These are phyloP conservation scores for Silene coronaria DNA, from an alignment of 179 eudicot genomes.

Conservation along the genomic window DNA sequence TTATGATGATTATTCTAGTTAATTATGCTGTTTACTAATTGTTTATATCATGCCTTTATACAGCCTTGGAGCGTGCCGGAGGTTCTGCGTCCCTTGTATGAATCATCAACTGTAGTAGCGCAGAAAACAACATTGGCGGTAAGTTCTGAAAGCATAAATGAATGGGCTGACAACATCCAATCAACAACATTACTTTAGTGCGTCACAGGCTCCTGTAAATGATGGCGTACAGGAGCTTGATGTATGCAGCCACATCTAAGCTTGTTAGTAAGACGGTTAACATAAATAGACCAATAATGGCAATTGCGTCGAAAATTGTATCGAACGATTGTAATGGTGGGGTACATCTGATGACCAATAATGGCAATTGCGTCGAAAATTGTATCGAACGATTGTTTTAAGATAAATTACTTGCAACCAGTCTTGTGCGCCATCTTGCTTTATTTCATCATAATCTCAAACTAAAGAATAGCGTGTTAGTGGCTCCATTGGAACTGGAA, in stretches of 20 bases:
- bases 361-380: neutral
- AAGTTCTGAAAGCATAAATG: slow-evolving; percentile 6
- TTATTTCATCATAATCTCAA: neutral
- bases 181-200: neutral
- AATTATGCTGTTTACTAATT: neutral
- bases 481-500: neutral
- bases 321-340: neutral
- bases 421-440: neutral
- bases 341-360: neutral
- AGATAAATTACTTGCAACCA: neutral
- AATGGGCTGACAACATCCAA: neutral
- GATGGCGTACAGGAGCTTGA: neutral
- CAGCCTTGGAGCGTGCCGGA: slow-evolving; percentile 96
- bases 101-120: slow-evolving; percentile 73
- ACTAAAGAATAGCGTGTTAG: no score
- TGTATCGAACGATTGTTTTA: neutral
- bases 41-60: slow-evolving; percentile 10
- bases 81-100: slow-evolving; percentile 81
- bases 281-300: neutral
- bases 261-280: neutral
- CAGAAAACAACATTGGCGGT: slow-evolving; percentile 89
- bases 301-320: neutral
- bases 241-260: neutral
- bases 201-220: neutral
- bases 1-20: neutral